phyloP scores from a whole-genome alignment of 192 early-diverging fungal genomes.

The Rhizophagus sp. region DNA sequence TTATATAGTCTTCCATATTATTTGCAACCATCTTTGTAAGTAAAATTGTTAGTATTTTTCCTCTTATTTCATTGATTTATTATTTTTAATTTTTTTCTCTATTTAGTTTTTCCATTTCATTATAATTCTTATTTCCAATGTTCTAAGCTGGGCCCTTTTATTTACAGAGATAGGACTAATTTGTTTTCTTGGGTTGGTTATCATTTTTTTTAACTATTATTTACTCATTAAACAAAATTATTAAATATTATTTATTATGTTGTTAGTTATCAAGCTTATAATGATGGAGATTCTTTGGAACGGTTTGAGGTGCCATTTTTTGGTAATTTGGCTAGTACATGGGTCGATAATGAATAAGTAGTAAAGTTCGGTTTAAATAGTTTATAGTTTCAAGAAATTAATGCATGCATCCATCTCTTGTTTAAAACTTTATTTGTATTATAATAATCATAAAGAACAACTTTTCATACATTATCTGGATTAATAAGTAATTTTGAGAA shows the following conservation, averaged over 20 bases:
- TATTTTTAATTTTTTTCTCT: constrained; percentile 15
- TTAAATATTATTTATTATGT: constrained; percentile 14
- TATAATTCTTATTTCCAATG: constrained; percentile 39
- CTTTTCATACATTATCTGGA: background rate
- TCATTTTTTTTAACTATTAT: background rate
- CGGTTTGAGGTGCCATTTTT: constrained; percentile 71
- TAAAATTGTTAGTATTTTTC: background rate
- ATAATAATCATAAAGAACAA: background rate
- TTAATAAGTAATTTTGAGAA: too few relatives aligned
- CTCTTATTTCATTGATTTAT: background rate
- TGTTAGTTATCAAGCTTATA: constrained; percentile 64
- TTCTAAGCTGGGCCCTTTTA: constrained; percentile 50
- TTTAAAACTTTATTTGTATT: background rate
- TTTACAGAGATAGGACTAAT: constrained; percentile 40
- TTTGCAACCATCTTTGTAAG: background rate
- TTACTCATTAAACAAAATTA: background rate
- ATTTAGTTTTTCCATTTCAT: constrained; percentile 46
- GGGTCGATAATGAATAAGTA: constrained; percentile 69
- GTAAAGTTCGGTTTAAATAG: background rate
- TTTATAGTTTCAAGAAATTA: background rate
- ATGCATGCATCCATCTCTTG: background rate
- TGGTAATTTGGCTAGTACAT: constrained; percentile 61
- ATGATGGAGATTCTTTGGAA: constrained; percentile 68
- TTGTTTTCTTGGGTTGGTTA: constrained; percentile 47
- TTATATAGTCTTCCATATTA: background rate